These are phyloP conservation scores for Tricholoma flavovirens DNA, from an alignment of 768 basidiomycete species.

Conservation along the genomic window DNA sequence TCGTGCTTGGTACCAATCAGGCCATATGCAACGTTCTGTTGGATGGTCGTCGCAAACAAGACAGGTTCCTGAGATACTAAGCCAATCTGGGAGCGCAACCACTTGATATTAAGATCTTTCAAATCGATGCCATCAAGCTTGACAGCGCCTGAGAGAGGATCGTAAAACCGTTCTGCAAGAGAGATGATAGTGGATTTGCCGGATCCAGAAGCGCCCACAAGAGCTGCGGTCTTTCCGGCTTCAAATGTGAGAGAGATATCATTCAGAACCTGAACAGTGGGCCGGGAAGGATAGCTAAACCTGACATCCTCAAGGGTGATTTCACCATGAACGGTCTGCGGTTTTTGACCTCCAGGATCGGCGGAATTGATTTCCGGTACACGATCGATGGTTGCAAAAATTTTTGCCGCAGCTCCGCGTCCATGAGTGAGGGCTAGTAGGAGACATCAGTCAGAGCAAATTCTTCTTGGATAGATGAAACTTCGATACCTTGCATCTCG, in stretches of 20 bases:
- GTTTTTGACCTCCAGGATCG: constrained; percentile 58
- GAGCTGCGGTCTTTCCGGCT: constrained; percentile 70
- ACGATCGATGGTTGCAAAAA: constrained; percentile 84
- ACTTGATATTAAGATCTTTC: constrained; percentile 72
- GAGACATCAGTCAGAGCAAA: too few relatives aligned
- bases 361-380: constrained; percentile 83
- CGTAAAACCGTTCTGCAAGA: constrained; percentile 85
- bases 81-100: constrained; percentile 83
- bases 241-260: constrained; percentile 59
- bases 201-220: constrained; percentile 79
- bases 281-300: constrained; percentile 84
- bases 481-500: constrained; percentile 66
- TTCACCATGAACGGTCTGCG: constrained; percentile 58
- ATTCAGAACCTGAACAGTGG: constrained; percentile 72
- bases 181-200: constrained; percentile 69
- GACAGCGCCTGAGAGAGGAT: constrained; percentile 64
- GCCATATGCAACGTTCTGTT: constrained; percentile 78
- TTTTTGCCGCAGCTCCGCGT: constrained; percentile 79
- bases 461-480: too few relatives aligned
- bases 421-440: constrained; percentile 64
- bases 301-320: constrained; percentile 67
- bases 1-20: constrained; percentile 71
- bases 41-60: constrained; percentile 83
- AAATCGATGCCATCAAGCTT: constrained; percentile 75
- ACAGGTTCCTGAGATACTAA: too few relatives aligned